Evolutionary conservation across 1,139 yeast species (phyloP).

Genomic region (Taiozyma sp.): DNA sequence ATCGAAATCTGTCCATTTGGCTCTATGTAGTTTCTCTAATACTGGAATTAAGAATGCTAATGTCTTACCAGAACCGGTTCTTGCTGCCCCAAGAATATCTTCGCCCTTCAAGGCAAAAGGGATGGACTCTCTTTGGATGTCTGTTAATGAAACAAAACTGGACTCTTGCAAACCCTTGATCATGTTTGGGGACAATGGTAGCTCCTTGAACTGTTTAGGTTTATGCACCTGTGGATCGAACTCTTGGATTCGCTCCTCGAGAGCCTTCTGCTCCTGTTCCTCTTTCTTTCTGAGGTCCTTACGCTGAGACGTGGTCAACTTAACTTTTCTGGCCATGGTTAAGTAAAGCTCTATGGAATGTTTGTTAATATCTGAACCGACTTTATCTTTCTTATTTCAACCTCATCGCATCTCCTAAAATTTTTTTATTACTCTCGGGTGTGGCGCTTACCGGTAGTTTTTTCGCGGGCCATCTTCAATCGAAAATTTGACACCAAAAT

Average conservation of each 20-base stretch:
- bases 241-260: slow-evolving; percentile 44
- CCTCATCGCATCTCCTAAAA: slow-evolving; percentile 12
- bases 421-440: not conserved
- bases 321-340: slow-evolving; percentile 37
- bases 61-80: slow-evolving; percentile 96
- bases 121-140: slow-evolving; percentile 77
- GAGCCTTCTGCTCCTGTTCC: slow-evolving; percentile 37
- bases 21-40: slow-evolving; percentile 63
- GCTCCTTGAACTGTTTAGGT: slow-evolving; percentile 48
- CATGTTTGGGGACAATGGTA: slow-evolving; percentile 69
- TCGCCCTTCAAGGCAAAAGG: slow-evolving; percentile 73
- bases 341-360: not conserved
- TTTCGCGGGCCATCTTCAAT: not conserved
- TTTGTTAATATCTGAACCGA: not conserved
- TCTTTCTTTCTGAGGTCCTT: slow-evolving; percentile 36
- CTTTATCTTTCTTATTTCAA: not conserved
- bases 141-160: slow-evolving; percentile 72
- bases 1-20: slow-evolving; percentile 80
- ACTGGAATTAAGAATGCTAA: slow-evolving; percentile 86
- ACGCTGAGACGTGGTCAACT: slow-evolving; percentile 34
- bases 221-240: slow-evolving; percentile 37
- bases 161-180: slow-evolving; percentile 68
- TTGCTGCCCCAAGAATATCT: slow-evolving; percentile 89
- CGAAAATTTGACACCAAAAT: not conserved
- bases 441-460: not conserved